These are phyloP conservation scores for Gardenia jasminoides DNA, from an alignment of 257 asterid genomes.

Conservation along the genomic window DNA sequence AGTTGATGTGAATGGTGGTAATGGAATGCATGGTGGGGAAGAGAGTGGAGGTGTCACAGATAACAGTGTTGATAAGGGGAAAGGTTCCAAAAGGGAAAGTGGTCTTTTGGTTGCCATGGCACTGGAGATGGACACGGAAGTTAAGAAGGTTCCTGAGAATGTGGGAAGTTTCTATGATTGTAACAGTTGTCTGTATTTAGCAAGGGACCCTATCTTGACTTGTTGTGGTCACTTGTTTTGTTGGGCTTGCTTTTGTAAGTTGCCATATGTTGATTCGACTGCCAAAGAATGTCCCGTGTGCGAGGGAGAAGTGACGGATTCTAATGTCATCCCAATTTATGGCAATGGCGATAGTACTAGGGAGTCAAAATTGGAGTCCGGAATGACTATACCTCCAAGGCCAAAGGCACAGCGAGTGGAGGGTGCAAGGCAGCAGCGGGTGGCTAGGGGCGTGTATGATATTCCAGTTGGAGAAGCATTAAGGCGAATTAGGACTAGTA, in stretches of 20 bases:
- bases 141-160: conserved; percentile 46
- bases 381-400: conserved; percentile 47
- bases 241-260: conserved; percentile 57
- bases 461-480: conserved; percentile 56
- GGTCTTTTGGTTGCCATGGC: conserved; percentile 79
- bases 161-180: conserved; percentile 51
- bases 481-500: conserved; percentile 50
- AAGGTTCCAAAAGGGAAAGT: conserved; percentile 69
- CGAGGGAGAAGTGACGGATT: conserved; percentile 54
- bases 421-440: conserved; percentile 47
- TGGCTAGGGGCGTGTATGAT: conserved; percentile 32
- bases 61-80: conserved; percentile 39
- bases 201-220: conserved; percentile 50
- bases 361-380: conserved; percentile 30
- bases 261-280: conserved; percentile 43
- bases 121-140: conserved; percentile 50
- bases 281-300: conserved; percentile 57
- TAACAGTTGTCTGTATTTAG: conserved; percentile 42
- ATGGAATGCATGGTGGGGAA: conserved; percentile 30
- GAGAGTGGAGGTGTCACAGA: conserved; percentile 23
- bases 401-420: conserved; percentile 56
- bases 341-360: conserved; percentile 40
- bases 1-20: conserved; percentile 28
- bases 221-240: conserved; percentile 60
- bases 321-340: conserved; percentile 40